Percentiles rank a stretch among this genome's conserved stretches.
phyloP scores from a whole-genome alignment of 768 basidiomycete genomes.

The Suillus sp. region DNA sequence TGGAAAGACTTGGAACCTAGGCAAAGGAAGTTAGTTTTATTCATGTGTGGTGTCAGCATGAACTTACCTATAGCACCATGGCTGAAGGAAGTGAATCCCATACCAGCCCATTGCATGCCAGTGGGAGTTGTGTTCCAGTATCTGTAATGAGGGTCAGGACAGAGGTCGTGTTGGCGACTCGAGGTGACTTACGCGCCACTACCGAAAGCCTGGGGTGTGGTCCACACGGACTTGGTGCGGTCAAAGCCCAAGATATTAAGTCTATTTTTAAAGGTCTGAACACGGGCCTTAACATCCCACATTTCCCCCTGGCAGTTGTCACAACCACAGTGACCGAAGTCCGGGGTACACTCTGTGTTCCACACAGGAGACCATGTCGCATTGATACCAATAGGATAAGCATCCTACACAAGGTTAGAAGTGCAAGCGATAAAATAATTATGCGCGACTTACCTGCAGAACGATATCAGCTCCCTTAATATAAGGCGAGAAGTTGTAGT shows the following conservation, averaged over 20 bases:
- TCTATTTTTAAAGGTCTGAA: slow-evolving; percentile 66
- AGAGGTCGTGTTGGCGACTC: neutral
- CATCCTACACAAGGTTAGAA: slow-evolving; percentile 17
- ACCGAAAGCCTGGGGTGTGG: slow-evolving; percentile 77
- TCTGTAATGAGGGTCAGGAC: slow-evolving; percentile 19
- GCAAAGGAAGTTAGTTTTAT: neutral
- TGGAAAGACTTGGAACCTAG: slow-evolving; percentile 33
- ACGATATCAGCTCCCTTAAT: slow-evolving; percentile 68
- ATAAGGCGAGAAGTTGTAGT: slow-evolving; percentile 66
- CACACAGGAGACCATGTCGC: slow-evolving; percentile 61
- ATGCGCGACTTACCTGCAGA: slow-evolving; percentile 61
- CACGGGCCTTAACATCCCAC: slow-evolving; percentile 62
- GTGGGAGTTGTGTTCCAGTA: slow-evolving; percentile 33
- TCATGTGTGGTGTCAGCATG: neutral
- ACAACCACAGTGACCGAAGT: slow-evolving; percentile 76
- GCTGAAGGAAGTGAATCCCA: slow-evolving; percentile 28
- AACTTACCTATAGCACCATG: slow-evolving; percentile 31
- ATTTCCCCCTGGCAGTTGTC: slow-evolving; percentile 66
- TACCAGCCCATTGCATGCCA: slow-evolving; percentile 29
- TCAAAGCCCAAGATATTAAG: slow-evolving; percentile 65
- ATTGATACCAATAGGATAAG: slow-evolving; percentile 52
- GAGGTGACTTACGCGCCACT: slow-evolving; percentile 35
- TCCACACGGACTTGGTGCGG: slow-evolving; percentile 70
- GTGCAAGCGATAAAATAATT: slow-evolving; percentile 20
- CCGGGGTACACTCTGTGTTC: slow-evolving; percentile 59